Base-by-base conservation (phyloP, 2,329 filamentous ascomycete genomes). In the Penicillium sumatraense region DNA sequence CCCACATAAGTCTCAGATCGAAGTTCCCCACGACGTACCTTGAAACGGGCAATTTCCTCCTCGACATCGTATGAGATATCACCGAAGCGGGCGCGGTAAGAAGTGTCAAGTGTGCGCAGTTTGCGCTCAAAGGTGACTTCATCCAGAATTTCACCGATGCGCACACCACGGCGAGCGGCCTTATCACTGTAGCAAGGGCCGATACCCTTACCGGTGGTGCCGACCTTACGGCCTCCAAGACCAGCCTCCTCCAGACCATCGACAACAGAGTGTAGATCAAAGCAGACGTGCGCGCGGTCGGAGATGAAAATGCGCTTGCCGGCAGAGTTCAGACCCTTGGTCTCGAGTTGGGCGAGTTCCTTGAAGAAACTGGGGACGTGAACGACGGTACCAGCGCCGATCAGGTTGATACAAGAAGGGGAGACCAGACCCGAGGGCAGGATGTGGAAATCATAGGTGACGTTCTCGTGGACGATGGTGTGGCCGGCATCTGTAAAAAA, bases 161-260 rank as follows among this genome's bases (percentile, higher is more conserved):
- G 81, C 31, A 87, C 77, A 61, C 85, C 85, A 38, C 80, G 80
- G 54, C 85, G 76, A 5, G 83, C 80, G 59, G 84, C 84, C 74
- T 87, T 87, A 65, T 83, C 83, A 66, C 81, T 84, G 74, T 87
- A 87, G 59, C 83, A 83, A 66, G 85, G 85, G 41, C 82, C 78
- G 56, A 81, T 80, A 40, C 78, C 78, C 64, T 80, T 80, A 27
- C 77, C 75, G 3, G 78, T 81, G 11, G 78, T 81, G 29, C 78
- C 78, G 36, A 80, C 77, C 67, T 79, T 78, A 59, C 75, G 73
- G 29, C 72, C 75, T 54, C 75, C 76, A 35, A 76, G 68, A 51
- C 67, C 71, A 45, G 76, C 74, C 64, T 80, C 78, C 58, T 77
- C 74, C 36, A 80, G 66, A 29, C 77, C 77, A 55, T 80, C 78